phyloP scores from a whole-genome alignment of 345 rosid species.

The Linum tenue region DNA sequence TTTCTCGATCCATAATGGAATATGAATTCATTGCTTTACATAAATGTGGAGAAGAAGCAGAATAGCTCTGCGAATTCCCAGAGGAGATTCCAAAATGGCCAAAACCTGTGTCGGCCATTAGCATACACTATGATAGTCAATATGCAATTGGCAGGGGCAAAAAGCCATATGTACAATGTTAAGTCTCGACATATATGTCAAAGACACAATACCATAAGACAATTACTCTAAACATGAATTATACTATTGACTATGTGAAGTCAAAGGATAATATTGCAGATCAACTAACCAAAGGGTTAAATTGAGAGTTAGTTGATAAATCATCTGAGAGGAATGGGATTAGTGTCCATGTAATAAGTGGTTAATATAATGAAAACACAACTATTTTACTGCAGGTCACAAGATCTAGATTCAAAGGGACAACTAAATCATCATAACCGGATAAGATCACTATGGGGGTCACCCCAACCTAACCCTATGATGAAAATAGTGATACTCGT shows the following conservation, averaged over 20 bases:
- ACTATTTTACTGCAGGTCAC: not conserved
- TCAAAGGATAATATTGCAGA: not conserved
- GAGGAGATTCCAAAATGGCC: constrained; percentile 7
- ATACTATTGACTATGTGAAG: not conserved
- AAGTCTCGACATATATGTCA: not conserved
- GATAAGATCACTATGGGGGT: not conserved
- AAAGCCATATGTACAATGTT: not conserved
- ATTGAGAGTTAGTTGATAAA: not conserved
- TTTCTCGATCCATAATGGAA: constrained; percentile 3
- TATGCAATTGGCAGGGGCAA: not conserved
- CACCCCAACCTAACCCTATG: not conserved
- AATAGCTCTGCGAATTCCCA: not conserved
- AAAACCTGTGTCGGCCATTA: not conserved
- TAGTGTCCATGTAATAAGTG: not conserved
- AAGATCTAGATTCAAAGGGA: not conserved
- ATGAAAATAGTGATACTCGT: not conserved
- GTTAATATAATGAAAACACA: not conserved
- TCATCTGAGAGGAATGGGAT: constrained; percentile 1
- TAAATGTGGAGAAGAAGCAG: constrained; percentile 4
- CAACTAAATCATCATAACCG: not conserved
- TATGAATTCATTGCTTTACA: not conserved
- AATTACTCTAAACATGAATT: not conserved
- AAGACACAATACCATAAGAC: not conserved
- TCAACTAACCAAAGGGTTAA: constrained; percentile 1
- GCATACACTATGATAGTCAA: constrained; percentile 3